Base-by-base conservation (phyloP, 345 rosid species). In the Bruguiera gymnorhiza region DNA sequence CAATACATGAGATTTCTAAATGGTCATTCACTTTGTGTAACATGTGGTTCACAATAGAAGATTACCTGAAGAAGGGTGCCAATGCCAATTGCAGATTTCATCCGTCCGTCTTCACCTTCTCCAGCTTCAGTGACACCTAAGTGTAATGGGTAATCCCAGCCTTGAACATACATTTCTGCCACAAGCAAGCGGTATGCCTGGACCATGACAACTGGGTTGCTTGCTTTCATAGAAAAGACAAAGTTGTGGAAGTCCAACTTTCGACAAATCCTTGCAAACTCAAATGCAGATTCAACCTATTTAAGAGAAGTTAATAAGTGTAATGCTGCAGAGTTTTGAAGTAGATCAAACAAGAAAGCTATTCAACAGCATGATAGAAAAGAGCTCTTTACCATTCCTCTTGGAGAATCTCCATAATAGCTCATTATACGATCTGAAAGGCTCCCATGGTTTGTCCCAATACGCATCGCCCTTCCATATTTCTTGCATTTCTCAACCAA, bases 381-480 rank as follows among this genome's bases (percentile, higher is more conserved):
- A 69, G 56, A 74, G 54, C 13, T 68, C 23, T 51, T 79, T 65
- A 94, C 99, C 99, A 95, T 95, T 83, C 99, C 99, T 77, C 97
- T 83, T 0, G 99, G 97, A 75, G 99, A 92, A 82, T 95, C 99
- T 43, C 99, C 99, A 11, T 90, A 86, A 81, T 88, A 95, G 82
- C 97, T 95, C 99, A 95, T 92, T 71, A 95, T 92, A 62, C 99
- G 96, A 84, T 95, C 97, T 71, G 99, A 92, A 80, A 95, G 99
- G 70, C 97, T 95, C 71, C 99, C 99, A 70, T 95, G 99, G 80
- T 95, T 95, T 72, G 99, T 95, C 65, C 99, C 99, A 73, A 95
- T 92, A 64, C 99, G 97, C 93, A 95, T 86, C 3, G 97, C 99
- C 85, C 99, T 88, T 76, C 97, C 97, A 63, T 92, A 88, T 80